Evolutionary conservation across 192 early-diverging fungal genomes (phyloP).

Genomic region (Coemansia sp.): DNA sequence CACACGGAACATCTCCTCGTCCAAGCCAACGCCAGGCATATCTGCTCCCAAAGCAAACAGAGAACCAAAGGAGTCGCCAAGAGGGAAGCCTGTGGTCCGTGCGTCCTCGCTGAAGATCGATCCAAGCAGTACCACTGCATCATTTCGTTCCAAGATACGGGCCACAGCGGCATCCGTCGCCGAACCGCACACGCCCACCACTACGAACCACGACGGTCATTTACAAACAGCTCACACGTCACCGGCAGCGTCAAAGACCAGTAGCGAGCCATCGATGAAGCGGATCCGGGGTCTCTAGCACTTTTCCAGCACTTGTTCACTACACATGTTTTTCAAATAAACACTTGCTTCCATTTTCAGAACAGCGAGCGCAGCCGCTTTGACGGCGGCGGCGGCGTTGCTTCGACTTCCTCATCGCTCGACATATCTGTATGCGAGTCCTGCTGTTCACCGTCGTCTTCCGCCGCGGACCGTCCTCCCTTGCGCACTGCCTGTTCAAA

Average conservation of each 20-base stretch:
- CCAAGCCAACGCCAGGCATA: constrained; percentile 5
- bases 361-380: constrained; percentile 43
- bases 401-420: constrained; percentile 45
- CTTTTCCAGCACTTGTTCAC: no score
- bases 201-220: not conserved
- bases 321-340: no score
- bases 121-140: not conserved
- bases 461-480: not conserved
- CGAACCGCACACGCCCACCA: not conserved
- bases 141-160: not conserved
- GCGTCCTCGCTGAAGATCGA: not conserved
- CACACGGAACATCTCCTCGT: constrained; percentile 13
- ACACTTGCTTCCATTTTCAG: not conserved
- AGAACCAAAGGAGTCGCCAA: not conserved
- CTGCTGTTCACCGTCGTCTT: not conserved
- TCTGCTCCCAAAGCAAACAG: not conserved
- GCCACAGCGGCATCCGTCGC: constrained; percentile 5
- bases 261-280: constrained; percentile 36
- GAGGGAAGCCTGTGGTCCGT: not conserved
- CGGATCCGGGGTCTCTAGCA: constrained; percentile 35
- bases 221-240: constrained; percentile 3
- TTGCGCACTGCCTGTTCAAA: constrained; percentile 4
- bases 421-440: constrained; percentile 20
- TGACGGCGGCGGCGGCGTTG: constrained; percentile 50
- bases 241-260: not conserved